These are phyloP conservation scores for Suillus cothurnatus DNA, from an alignment of 768 basidiomycete species.

Conservation along the genomic window DNA sequence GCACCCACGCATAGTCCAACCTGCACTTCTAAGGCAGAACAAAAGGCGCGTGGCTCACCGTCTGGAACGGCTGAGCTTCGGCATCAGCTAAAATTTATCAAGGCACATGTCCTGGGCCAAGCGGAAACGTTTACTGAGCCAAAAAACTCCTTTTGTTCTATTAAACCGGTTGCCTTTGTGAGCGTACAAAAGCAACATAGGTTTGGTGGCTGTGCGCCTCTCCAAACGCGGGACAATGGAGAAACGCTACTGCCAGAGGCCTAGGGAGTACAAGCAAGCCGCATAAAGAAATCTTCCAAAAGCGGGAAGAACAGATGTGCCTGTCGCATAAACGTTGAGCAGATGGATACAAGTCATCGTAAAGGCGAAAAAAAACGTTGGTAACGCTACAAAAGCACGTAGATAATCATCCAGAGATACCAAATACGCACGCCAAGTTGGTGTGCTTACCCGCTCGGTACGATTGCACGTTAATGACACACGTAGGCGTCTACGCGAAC, in stretches of 20 bases:
- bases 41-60: conserved; percentile 29
- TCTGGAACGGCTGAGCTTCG: conserved; percentile 13
- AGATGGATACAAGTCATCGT: background rate
- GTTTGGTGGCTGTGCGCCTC: conserved; percentile 14
- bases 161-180: conserved; percentile 26
- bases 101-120: conserved; percentile 5
- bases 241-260: conserved; percentile 11
- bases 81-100: conserved; percentile 5
- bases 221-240: conserved; percentile 31
- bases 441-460: conserved; percentile 3
- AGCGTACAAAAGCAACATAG: conserved; percentile 27
- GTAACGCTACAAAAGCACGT: conserved; percentile 1
- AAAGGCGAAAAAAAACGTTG: background rate
- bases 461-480: background rate
- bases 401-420: conserved; percentile 9
- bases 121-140: conserved; percentile 4
- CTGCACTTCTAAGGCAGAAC: conserved; percentile 22
- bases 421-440: conserved; percentile 5
- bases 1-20: conserved; percentile 12
- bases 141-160: conserved; percentile 28
- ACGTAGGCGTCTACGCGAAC: conserved; percentile 59
- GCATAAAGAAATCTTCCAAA: background rate
- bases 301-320: background rate
- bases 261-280: background rate
- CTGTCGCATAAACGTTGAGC: background rate